A percentile compares a stretch with the other conserved stretches of the same genome.
Evolutionary conservation across 2,329 filamentous ascomycete species (phyloP).

Genomic region (Eutypa lata): DNA sequence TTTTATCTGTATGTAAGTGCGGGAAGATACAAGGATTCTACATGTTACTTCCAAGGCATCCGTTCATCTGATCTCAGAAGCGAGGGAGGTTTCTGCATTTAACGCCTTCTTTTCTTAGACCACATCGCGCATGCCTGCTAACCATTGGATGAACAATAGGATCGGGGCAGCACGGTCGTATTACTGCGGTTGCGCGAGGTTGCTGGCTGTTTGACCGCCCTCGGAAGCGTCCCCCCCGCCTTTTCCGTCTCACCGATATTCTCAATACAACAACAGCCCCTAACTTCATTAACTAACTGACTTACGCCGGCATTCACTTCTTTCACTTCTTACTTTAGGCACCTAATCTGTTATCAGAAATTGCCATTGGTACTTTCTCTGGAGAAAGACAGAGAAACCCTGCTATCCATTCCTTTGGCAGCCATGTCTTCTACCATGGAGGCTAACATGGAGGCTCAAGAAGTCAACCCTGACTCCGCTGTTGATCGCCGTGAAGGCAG

Average conservation of each 20-base stretch:
- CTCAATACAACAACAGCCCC: too few relatives aligned
- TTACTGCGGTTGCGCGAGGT: not conserved
- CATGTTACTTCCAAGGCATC: too few relatives aligned
- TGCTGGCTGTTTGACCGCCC: not conserved
- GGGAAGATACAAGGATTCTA: not conserved
- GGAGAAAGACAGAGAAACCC: too few relatives aligned
- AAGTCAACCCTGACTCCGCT: constrained; percentile 9
- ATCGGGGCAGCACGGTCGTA: not conserved
- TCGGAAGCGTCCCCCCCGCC: not conserved
- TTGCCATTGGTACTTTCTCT: not conserved
- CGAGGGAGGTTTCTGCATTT: not conserved
- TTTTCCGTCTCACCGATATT: not conserved
- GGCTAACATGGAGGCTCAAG: constrained; percentile 18
- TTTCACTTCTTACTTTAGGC: too few relatives aligned
- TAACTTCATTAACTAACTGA: too few relatives aligned
- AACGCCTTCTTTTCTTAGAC: not conserved
- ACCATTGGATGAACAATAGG: not conserved
- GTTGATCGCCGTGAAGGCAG: constrained; percentile 19
- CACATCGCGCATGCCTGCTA: not conserved
- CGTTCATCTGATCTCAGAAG: not conserved
- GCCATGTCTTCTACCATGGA: constrained; percentile 13
- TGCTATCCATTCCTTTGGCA: not conserved
- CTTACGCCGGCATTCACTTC: too few relatives aligned
- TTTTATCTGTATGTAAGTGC: not conserved
- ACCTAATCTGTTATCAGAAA: too few relatives aligned